Conservation (phyloP, 1,284 basidiomycete species). For the Tilletiopsis washingtonensis region DNA sequence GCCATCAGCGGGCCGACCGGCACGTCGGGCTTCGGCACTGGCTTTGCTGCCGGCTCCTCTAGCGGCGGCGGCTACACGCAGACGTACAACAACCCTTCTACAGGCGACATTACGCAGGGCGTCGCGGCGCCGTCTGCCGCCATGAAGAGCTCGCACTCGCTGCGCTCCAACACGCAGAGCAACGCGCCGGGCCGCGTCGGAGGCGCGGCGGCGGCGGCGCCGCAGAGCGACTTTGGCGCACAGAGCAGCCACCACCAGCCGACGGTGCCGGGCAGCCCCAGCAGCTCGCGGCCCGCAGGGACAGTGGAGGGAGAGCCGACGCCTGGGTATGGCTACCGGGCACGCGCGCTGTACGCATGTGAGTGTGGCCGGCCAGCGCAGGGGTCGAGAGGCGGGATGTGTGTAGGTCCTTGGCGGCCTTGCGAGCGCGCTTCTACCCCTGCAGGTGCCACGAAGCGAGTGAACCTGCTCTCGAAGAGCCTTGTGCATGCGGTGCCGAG, state of each 20-base stretch:
- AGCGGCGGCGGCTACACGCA: slow-evolving; percentile 31
- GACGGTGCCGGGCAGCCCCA: slow-evolving; percentile 2
- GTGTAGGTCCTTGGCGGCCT: too few relatives aligned
- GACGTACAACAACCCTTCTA: slow-evolving; percentile 35
- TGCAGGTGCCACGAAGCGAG: too few relatives aligned
- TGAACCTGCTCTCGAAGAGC: too few relatives aligned
- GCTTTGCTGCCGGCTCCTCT: too few relatives aligned
- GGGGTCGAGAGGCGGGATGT: slow-evolving; percentile 5
- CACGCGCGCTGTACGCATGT: slow-evolving; percentile 83
- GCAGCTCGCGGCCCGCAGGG: neutral
- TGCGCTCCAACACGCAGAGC: neutral
- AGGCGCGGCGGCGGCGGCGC: too few relatives aligned
- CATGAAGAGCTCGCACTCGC: too few relatives aligned
- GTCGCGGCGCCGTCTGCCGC: neutral
- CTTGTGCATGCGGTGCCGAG: too few relatives aligned
- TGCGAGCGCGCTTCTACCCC: too few relatives aligned
- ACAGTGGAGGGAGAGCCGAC: slow-evolving; percentile 6
- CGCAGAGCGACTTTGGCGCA: too few relatives aligned
- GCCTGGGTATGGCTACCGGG: slow-evolving; percentile 56
- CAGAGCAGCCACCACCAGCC: slow-evolving; percentile 1
- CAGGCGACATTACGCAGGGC: slow-evolving; percentile 32
- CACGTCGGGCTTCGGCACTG: slow-evolving; percentile 11
- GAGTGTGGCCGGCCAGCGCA: slow-evolving; percentile 46
- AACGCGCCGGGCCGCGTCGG: too few relatives aligned
- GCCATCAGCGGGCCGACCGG: slow-evolving; percentile 21